Base-by-base conservation (phyloP, 352 stramenopile genomes). In the Globisporangium paroecandrum region DNA sequence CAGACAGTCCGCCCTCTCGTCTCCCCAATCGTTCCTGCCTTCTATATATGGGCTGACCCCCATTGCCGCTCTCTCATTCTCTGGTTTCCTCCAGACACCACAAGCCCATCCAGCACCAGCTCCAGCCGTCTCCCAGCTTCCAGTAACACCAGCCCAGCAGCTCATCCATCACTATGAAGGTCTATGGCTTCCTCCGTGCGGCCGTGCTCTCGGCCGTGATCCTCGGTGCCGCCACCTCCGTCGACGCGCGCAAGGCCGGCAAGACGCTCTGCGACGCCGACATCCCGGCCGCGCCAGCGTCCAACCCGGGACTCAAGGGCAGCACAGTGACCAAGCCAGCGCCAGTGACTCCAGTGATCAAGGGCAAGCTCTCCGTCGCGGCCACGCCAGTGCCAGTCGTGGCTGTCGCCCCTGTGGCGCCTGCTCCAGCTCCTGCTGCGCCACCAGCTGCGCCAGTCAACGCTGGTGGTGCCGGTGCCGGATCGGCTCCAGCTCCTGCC, bases 111-210 rank as follows among this genome's bases (percentile, higher is more conserved):
- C 47, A 20, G 32, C 46, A 38, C 3, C 24, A 15, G 10, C 20
- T 6, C 29, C 24, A 22, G 22, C 29, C 29, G 29, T 34, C 29
- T 34, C 29, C 62, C 43, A 10, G n/a, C 29, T 34, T 2, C 62
- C 43, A 10, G n/a, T 46, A 43, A 3, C 41, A 10, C 22, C 22
- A 24, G 20, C 47, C 25, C 25, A 27, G 25, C 25, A 43, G 41
- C n/a, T 22, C 36, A 64, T 34, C 6, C 41, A 29, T 6, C 36
- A 54, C 2, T 41, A 73, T 73, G 68, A 73, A 73, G 57, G 49
- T 73, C 36, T 73, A 66, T 22, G 58, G 64, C 22, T 57, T 71
- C 12, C 58, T 70, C 27, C 66, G 66, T 43, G 63, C 66, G 15
- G 49, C 62, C 13, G 41, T 68, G 59, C 64, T 73, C 63, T 65